Percentiles rank a stretch among this genome's conserved stretches.
Evolutionary conservation across 805 yeast species (phyloP).

Genomic region (Saturnispora sanitii): DNA sequence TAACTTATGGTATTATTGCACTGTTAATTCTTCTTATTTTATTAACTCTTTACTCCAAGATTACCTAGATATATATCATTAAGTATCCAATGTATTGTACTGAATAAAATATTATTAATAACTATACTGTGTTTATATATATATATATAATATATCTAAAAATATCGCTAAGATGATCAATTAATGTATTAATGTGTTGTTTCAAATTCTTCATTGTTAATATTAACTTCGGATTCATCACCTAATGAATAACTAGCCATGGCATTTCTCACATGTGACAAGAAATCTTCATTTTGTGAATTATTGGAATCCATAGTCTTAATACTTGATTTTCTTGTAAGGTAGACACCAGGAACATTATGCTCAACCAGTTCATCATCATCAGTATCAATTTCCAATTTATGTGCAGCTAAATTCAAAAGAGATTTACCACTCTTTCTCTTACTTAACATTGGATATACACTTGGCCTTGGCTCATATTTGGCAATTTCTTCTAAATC

Average conservation of each 20-base stretch:
- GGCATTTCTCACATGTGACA: slow-evolving; percentile 34
- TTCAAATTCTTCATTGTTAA: slow-evolving; percentile 50
- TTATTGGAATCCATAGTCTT: slow-evolving; percentile 21
- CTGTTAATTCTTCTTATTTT: slow-evolving; percentile 74
- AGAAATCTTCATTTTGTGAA: slow-evolving; percentile 24
- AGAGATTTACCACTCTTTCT: slow-evolving; percentile 70
- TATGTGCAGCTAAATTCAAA: slow-evolving; percentile 55
- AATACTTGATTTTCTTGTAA: slow-evolving; percentile 24
- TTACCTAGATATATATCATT: slow-evolving; percentile 33
- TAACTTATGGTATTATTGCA: slow-evolving; percentile 85
- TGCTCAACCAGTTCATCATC: slow-evolving; percentile 43
- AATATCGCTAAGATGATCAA: neutral
- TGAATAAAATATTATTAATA: neutral
- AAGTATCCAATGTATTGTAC: neutral
- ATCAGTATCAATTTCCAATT: slow-evolving; percentile 44
- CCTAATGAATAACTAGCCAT: slow-evolving; percentile 28
- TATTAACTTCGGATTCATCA: slow-evolving; percentile 32
- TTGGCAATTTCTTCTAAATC: slow-evolving; percentile 30
- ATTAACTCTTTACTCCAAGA: slow-evolving; percentile 75
- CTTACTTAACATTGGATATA: slow-evolving; percentile 34
- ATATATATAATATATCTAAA: neutral
- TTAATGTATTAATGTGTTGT: slow-evolving; percentile 22
- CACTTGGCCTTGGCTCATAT: slow-evolving; percentile 36
- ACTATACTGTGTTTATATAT: neutral
- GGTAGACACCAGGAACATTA: slow-evolving; percentile 22